Conservation (phyloP, 2,329 filamentous ascomycete species). For the Colletotrichum euphorbiae region DNA sequence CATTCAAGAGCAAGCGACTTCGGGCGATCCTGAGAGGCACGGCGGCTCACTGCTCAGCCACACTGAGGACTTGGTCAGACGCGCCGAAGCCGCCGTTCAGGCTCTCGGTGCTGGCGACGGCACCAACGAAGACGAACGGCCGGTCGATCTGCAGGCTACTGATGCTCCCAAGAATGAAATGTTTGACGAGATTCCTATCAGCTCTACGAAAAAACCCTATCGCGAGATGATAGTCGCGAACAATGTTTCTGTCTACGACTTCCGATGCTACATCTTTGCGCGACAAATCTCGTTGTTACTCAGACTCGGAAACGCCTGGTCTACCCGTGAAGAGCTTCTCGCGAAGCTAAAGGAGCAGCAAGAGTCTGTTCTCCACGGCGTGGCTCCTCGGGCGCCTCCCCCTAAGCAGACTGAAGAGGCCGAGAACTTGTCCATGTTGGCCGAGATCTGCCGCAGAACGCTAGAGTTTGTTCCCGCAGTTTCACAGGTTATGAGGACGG, state of each 20-base stretch:
- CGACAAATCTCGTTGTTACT: constrained; percentile 86
- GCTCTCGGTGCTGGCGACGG: constrained; percentile 47
- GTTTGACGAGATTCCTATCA: constrained; percentile 70
- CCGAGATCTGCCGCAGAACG: constrained; percentile 85
- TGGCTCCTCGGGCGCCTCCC: constrained; percentile 63
- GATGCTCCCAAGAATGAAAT: constrained; percentile 51
- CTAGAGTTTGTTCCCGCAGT: constrained; percentile 86
- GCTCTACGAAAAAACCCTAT: constrained; percentile 80
- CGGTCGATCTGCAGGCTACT: constrained; percentile 64
- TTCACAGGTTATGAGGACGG: constrained; percentile 81
- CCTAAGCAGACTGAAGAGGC: constrained; percentile 67
- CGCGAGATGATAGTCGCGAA: constrained; percentile 92
- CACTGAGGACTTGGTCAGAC: constrained; percentile 78
- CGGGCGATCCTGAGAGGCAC: constrained; percentile 71
- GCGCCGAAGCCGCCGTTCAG: constrained; percentile 64
- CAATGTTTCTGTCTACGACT: constrained; percentile 96
- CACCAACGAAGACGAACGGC: constrained; percentile 52
- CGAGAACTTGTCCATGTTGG: constrained; percentile 83
- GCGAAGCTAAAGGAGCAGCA: constrained; percentile 72
- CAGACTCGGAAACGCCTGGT: constrained; percentile 81
- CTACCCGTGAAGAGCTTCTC: constrained; percentile 70
- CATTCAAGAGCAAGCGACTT: constrained; percentile 76
- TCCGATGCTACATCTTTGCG: constrained; percentile 92
- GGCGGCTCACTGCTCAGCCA: constrained; percentile 78
- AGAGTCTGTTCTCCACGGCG: constrained; percentile 67